phyloP scores from a whole-genome alignment of 192 early-diverging fungal genomes.

The Mortierella hygrophila region DNA sequence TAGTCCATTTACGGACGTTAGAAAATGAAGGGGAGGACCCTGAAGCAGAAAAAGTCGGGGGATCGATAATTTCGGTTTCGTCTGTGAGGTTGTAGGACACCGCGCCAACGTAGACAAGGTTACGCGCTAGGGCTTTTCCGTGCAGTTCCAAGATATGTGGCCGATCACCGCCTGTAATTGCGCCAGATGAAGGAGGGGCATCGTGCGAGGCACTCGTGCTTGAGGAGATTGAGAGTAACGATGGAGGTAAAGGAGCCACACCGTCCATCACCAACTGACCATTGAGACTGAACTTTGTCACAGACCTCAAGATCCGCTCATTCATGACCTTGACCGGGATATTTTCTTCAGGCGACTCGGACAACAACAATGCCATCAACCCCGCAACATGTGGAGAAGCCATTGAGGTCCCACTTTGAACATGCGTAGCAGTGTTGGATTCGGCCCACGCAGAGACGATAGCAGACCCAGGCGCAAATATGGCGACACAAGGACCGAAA shows the following conservation, averaged over 20 bases:
- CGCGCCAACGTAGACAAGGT: slow-evolving; percentile 28
- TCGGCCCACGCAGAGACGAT: slow-evolving; percentile 73
- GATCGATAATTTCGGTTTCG: background rate
- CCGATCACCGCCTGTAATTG: too few relatives aligned
- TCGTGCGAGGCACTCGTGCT: background rate
- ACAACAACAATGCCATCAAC: slow-evolving; percentile 63
- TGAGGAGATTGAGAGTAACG: background rate
- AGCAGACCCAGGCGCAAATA: slow-evolving; percentile 65
- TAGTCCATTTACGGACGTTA: background rate
- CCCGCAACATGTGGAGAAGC: slow-evolving; percentile 80
- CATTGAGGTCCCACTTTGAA: slow-evolving; percentile 85
- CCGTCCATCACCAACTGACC: slow-evolving; percentile 18
- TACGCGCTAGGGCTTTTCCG: slow-evolving; percentile 35
- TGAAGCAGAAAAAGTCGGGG: background rate
- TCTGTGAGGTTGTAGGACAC: background rate
- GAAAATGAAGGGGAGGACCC: background rate
- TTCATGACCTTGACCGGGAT: slow-evolving; percentile 42
- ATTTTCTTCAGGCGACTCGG: slow-evolving; percentile 32
- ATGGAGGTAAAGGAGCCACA: background rate
- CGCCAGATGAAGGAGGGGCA: background rate
- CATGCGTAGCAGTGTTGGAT: slow-evolving; percentile 65
- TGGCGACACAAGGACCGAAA: slow-evolving; percentile 67
- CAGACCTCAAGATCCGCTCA: slow-evolving; percentile 34
- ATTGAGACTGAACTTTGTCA: slow-evolving; percentile 39
- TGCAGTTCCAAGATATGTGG: slow-evolving; percentile 16